Base-by-base conservation (phyloP, 331 rosid genomes). In the Dryas integrifolia region DNA sequence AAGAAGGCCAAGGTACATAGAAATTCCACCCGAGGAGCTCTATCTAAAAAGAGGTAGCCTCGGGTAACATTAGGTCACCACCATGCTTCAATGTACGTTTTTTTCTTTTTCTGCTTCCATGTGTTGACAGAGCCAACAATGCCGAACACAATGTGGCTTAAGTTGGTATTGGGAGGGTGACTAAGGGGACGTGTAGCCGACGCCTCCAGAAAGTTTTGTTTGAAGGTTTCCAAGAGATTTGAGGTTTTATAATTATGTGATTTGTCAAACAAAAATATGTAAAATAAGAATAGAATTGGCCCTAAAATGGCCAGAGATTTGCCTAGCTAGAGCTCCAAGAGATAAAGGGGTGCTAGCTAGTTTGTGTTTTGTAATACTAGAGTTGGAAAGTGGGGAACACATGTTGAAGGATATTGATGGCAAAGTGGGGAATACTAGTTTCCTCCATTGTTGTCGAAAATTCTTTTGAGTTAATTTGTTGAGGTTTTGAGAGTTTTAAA, bases 41-140 rank as follows among this genome's bases (percentile, higher is more conserved):
- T 51, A 0, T 88, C 92, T 2, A 88, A 38, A 72, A 85, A 88
- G 9, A 82, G 58, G 30, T 88, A 82, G 3, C 90, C 90, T 0
- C 84, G 30, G 2, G 82, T 83, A 6, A 81, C 53, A 46, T 79
- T 88, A 6, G 82, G 77, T 7, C 66, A 26, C 88, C 90, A 85
- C 90, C 90, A 83, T 7, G 84, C 39, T 67, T 83, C 70, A 1
- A 65, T 58, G 81, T 85, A 79, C 35, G 75, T 7, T 46, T 18
- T 18, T 18, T 18, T 18, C 18, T 12, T 85, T 59, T 58, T 85
- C 58, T 14, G 56, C 72, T 53, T 74, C 92, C 88, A 88, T 35
- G 88, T 82, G 43, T 83, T 77, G 58, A 83, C 73, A 2, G 90
- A 79, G 12, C 81, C 90, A 15, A 72, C 77, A 3, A 83, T 57